phyloP scores from a whole-genome alignment of 163 green algal species.

The Scenedesmus sp. region DNA sequence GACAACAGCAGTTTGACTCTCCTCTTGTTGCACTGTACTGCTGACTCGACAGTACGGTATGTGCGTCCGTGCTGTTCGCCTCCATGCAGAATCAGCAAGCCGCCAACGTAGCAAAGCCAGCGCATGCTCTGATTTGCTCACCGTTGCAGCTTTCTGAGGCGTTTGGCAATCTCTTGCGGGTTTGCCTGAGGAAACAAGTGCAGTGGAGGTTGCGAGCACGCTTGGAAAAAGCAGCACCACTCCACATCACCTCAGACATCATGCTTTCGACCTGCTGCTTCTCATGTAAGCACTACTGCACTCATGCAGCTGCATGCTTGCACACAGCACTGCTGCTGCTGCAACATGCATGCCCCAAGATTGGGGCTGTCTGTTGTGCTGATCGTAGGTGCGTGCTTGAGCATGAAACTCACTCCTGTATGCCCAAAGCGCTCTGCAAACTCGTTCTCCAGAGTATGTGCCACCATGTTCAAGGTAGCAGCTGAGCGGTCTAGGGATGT shows the following conservation, averaged over 20 bases:
- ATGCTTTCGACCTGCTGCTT: background rate
- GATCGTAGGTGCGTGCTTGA: no score
- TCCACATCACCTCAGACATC: background rate
- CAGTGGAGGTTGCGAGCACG: background rate
- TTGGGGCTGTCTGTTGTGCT: background rate
- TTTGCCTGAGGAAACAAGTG: conserved; percentile 40
- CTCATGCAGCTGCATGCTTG: background rate
- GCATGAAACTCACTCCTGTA: conserved; percentile 4
- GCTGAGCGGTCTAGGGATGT: conserved; percentile 35
- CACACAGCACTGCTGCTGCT: background rate
- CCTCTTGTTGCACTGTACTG: no score
- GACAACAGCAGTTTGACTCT: no score
- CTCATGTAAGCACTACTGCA: background rate
- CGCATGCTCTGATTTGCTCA: background rate
- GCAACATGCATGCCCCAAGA: background rate
- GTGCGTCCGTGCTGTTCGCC: no score
- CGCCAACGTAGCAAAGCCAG: background rate
- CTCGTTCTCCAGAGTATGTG: conserved; percentile 46
- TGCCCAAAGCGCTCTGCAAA: conserved; percentile 48
- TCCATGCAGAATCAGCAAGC: background rate
- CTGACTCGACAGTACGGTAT: no score
- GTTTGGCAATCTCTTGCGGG: conserved; percentile 45
- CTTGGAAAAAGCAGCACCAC: background rate
- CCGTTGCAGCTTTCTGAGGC: conserved; percentile 50
- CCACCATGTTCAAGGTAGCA: conserved; percentile 30